Evolutionary conservation across 768 basidiomycete genomes (phyloP).

Genomic region (Mycena vulgaris): DNA sequence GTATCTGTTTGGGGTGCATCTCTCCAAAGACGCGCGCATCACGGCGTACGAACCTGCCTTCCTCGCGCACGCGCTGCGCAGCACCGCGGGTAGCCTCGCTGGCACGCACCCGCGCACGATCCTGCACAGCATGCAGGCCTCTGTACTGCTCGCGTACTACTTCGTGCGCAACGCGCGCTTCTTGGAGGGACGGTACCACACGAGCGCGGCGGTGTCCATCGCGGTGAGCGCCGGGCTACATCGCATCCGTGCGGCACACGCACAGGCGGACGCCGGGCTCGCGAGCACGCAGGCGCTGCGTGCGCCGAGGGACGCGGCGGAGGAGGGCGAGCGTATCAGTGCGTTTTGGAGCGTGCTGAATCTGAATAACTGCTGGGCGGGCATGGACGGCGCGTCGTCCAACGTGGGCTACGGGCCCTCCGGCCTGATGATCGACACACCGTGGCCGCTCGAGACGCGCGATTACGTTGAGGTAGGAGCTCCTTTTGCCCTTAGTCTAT

Average conservation of each 20-base stretch:
- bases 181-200: conserved; percentile 59
- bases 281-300: neutral
- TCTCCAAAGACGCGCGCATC: conserved; percentile 43
- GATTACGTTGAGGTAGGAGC: conserved; percentile 25
- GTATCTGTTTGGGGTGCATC: conserved; percentile 42
- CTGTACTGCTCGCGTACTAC: conserved; percentile 62
- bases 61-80: conserved; percentile 52
- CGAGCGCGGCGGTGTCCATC: conserved; percentile 54
- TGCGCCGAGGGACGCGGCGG: neutral
- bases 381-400: conserved; percentile 50
- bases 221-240: conserved; percentile 49
- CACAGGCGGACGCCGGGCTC: neutral
- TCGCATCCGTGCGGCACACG: conserved; percentile 24
- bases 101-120: conserved; percentile 50
- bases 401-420: conserved; percentile 51
- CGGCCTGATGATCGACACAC: conserved; percentile 31
- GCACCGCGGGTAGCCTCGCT: conserved; percentile 48
- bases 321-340: conserved; percentile 27
- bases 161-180: conserved; percentile 59
- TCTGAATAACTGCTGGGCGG: conserved; percentile 56
- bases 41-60: conserved; percentile 49
- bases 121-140: conserved; percentile 54
- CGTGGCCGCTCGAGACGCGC: conserved; percentile 26
- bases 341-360: conserved; percentile 39
- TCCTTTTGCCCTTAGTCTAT: no score